Conservation (phyloP, 768 basidiomycete genomes). For the Amanita molliuscula region DNA sequence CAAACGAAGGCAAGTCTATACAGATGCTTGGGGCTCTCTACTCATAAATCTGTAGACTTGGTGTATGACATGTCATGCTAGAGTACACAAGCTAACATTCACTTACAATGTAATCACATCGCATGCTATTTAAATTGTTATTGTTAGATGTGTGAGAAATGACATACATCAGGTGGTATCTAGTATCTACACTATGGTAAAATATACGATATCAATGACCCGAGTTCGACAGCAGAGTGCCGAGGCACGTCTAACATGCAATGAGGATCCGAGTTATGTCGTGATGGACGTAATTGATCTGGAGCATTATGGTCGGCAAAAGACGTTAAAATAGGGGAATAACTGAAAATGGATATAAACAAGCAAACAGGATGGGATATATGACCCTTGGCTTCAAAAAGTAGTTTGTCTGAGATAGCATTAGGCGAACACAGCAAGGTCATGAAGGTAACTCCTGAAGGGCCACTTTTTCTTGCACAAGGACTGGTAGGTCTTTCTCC, state of each 20-base stretch:
- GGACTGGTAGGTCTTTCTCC: slow-evolving; percentile 35
- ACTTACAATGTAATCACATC: slow-evolving; percentile 7
- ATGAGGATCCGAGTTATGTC: neutral
- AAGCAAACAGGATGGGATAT: neutral
- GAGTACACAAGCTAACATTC: slow-evolving; percentile 1
- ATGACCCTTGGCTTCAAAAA: neutral
- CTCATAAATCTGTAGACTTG: slow-evolving; percentile 34
- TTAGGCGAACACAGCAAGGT: slow-evolving; percentile 4
- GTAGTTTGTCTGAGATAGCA: neutral
- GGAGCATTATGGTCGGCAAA: slow-evolving; percentile 12
- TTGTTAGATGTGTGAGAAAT: neutral
- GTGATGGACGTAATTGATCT: slow-evolving; percentile 11
- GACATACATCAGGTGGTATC: neutral
- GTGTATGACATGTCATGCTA: slow-evolving; percentile 32
- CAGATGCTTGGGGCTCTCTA: slow-evolving; percentile 1
- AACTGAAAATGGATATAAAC: slow-evolving; percentile 3
- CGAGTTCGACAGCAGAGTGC: neutral
- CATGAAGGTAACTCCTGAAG: slow-evolving; percentile 30
- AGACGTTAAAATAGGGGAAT: slow-evolving; percentile 1
- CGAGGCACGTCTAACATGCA: neutral
- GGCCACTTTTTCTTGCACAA: slow-evolving; percentile 47
- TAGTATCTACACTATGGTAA: neutral
- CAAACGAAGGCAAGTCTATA: slow-evolving; percentile 55
- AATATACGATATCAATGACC: slow-evolving; percentile 4
- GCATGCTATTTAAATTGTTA: slow-evolving; percentile 1